Percentiles rank a stretch among this genome's conserved stretches.
Evolutionary conservation across 2,329 filamentous ascomycete species (phyloP).

Genomic region (Trichophyton simii): DNA sequence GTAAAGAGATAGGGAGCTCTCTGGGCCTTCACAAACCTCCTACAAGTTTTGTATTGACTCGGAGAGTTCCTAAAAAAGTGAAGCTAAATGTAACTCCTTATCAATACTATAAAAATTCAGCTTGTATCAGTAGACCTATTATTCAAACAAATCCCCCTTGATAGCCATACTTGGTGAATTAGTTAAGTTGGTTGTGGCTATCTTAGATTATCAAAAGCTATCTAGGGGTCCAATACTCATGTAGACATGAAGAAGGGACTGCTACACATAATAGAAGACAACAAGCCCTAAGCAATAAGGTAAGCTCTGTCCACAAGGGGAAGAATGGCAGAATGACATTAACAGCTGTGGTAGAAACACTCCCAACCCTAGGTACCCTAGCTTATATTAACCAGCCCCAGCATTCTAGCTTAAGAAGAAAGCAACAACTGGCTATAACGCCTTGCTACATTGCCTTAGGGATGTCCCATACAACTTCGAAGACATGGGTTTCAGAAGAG

Average conservation of each 20-base stretch:
- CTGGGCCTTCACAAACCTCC: neutral
- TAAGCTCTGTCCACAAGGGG: neutral
- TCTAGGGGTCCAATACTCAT: neutral
- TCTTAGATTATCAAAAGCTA: too few relatives aligned
- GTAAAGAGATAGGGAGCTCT: neutral
- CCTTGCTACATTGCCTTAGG: neutral
- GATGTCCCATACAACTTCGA: constrained; percentile 19
- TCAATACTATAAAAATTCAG: neutral
- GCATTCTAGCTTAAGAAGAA: neutral
- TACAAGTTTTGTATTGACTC: neutral
- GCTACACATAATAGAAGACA: neutral
- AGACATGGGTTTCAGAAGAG: constrained; percentile 20
- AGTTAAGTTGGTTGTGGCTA: neutral
- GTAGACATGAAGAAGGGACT: neutral
- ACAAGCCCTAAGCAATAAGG: neutral
- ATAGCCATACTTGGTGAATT: neutral
- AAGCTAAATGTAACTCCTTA: neutral
- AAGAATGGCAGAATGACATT: neutral
- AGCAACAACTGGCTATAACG: neutral
- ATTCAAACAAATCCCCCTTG: neutral
- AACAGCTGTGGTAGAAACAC: neutral
- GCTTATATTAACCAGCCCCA: neutral
- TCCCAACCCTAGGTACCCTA: too few relatives aligned
- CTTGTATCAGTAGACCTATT: neutral
- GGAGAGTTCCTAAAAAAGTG: neutral